Evolutionary conservation across 768 basidiomycete genomes (phyloP), one percentile per base, ranked within the genome.

Genomic region (Fomitopsis serialis): DNA sequence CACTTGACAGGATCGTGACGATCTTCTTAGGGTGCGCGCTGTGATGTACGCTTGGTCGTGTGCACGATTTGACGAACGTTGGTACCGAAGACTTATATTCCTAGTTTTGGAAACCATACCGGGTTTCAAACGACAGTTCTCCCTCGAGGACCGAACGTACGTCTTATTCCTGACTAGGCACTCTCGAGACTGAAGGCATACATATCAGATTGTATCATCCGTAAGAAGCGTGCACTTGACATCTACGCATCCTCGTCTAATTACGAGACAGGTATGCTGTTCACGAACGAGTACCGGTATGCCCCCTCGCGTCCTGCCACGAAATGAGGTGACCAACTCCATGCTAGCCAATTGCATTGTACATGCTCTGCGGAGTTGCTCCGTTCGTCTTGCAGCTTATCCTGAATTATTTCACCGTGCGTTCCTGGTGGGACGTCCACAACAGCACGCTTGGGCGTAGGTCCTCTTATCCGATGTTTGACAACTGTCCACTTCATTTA

Each of bases 391-490:
- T 92, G 42, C 82, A 91, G 62, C 76, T 85, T 19, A 58, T 82
- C 19, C 77, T 95, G 59, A 89, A 90, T 60, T 54, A 83, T 21
- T 46, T 89, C 13, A 86, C 91, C 21, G 73, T 92, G 25, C 79
- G 87, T n/a, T 87, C 84, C 2, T 84, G 82, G 74, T 98, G 94
- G 93, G 95, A 97, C 63, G 72, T 87, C 27, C 95, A 97, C 64
- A 85, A 82, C 61, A 76, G 87, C 70, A 58, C 66, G 55, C 71
- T 80, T 2, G 77, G 77, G 15, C 54, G 79, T 78, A 54, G 32
- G 75, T 66, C 2, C 47, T 1, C n/a, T n/a, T n/a, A n/a, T n/a
- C n/a, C n/a, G n/a, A n/a, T n/a, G n/a, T n/a, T n/a, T n/a, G n/a
- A n/a, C n/a, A n/a, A n/a, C n/a, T n/a, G n/a, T n/a, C n/a, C n/a